These are phyloP conservation scores for Sphagnum magellanicum DNA, from an alignment of 228 moss, liverwort and hornwort species.

Conservation along the genomic window DNA sequence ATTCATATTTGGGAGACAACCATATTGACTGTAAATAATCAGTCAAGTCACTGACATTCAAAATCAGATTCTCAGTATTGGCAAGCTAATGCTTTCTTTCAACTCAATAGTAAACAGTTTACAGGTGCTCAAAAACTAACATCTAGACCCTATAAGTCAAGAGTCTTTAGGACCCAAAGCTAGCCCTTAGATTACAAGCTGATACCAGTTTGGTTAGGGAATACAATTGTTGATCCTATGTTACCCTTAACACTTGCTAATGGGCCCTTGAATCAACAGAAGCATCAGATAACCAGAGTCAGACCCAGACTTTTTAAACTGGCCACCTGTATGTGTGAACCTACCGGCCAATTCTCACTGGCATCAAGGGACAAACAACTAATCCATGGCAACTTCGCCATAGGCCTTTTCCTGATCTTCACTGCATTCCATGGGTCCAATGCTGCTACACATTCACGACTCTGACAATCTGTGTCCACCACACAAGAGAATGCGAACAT, in stretches of 20 bases:
- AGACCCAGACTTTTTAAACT: neutral
- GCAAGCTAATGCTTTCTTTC: neutral
- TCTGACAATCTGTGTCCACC: slow-evolving; percentile 27
- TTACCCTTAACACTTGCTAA: neutral
- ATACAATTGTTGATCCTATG: neutral
- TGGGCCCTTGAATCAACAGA: neutral
- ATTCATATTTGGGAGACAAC: neutral
- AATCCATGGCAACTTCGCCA: slow-evolving; percentile 40
- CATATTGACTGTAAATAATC: neutral
- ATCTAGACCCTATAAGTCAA: too few species aligned
- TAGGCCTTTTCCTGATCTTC: slow-evolving; percentile 14
- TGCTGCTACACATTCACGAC: slow-evolving; percentile 29
- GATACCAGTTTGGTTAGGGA: neutral
- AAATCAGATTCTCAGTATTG: neutral
- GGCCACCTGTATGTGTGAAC: neutral
- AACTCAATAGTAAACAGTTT: too few species aligned
- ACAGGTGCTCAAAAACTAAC: too few species aligned
- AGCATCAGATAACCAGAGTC: neutral
- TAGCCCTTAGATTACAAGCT: neutral
- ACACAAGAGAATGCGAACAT: neutral
- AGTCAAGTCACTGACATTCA: neutral
- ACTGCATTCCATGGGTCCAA: slow-evolving; percentile 45
- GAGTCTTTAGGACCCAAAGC: neutral
- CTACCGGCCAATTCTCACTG: slow-evolving; percentile 48
- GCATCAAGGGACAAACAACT: slow-evolving; percentile 46